These are phyloP conservation scores for Pyrenopolyporus hunteri DNA, from an alignment of 495 filamentous ascomycete genomes.

Conservation along the genomic window DNA sequence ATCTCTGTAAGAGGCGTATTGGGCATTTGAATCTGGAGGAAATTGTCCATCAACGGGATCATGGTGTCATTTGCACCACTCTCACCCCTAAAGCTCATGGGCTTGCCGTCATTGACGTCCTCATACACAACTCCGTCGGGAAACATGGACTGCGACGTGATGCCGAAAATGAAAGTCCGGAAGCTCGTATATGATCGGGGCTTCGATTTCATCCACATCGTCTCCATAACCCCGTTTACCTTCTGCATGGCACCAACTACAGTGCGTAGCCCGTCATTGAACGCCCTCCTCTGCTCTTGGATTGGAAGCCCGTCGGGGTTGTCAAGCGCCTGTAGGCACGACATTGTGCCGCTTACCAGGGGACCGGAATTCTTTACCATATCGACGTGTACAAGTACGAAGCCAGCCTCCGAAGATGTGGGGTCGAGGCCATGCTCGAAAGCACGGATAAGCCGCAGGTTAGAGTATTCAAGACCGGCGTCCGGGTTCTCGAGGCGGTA, in stretches of 20 bases:
- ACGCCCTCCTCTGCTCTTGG: constrained; percentile 50
- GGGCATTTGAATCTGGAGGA: constrained; percentile 81
- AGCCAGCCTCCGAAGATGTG: constrained; percentile 87
- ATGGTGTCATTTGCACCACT: constrained; percentile 87
- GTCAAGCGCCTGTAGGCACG: constrained; percentile 65
- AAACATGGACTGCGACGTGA: constrained; percentile 89
- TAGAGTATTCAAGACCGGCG: constrained; percentile 71
- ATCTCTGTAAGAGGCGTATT: constrained; percentile 83
- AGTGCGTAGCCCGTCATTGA: constrained; percentile 68
- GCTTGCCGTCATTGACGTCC: constrained; percentile 70
- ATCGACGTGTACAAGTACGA: constrained; percentile 81
- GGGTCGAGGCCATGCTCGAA: constrained; percentile 88
- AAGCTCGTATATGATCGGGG: constrained; percentile 80
- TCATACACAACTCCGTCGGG: constrained; percentile 88
- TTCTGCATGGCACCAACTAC: constrained; percentile 68
- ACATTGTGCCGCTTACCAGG: constrained; percentile 70
- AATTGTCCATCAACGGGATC: constrained; percentile 86
- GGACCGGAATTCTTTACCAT: constrained; percentile 81
- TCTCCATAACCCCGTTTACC: constrained; percentile 81
- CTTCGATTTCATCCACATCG: constrained; percentile 86
- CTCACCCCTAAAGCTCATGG: constrained; percentile 80
- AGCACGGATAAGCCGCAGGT: constrained; percentile 83
- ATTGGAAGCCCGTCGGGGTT: constrained; percentile 27
- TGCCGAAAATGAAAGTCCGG: constrained; percentile 94
- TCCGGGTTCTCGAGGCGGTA: constrained; percentile 72